These are phyloP conservation scores for Colletotrichum australisinense DNA, from an alignment of 2,329 filamentous ascomycete genomes.

Conservation along the genomic window DNA sequence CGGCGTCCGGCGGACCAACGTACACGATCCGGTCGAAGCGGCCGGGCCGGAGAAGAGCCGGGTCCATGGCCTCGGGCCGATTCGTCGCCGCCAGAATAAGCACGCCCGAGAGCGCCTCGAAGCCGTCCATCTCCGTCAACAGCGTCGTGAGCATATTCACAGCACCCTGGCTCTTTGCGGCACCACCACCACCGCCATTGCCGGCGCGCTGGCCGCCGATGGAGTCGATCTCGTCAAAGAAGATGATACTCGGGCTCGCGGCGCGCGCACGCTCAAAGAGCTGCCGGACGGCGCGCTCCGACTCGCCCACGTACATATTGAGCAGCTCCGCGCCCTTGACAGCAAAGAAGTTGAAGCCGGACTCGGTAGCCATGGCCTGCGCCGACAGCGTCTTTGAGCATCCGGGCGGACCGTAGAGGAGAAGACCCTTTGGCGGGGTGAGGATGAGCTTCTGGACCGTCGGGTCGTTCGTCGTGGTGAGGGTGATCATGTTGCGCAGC, in stretches of 20 bases:
- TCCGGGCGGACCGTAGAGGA: slow-evolving; percentile 92
- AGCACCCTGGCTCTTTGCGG: slow-evolving; percentile 54
- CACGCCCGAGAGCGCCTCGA: slow-evolving; percentile 85
- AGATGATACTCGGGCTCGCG: slow-evolving; percentile 90
- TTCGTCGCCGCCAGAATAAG: slow-evolving; percentile 93
- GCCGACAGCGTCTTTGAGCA: slow-evolving; percentile 95
- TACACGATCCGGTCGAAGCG: slow-evolving; percentile 88
- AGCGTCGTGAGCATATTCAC: slow-evolving; percentile 91
- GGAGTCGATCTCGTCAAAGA: slow-evolving; percentile 96
- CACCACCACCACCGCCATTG: slow-evolving; percentile 56
- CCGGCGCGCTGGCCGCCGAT: slow-evolving; percentile 71
- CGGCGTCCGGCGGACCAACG: slow-evolving; percentile 81
- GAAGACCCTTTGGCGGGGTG: slow-evolving; percentile 80
- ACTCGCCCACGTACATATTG: slow-evolving; percentile 97
- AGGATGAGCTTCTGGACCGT: slow-evolving; percentile 50
- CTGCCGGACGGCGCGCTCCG: slow-evolving; percentile 85
- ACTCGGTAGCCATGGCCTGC: slow-evolving; percentile 90
- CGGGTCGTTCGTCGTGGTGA: slow-evolving; percentile 47
- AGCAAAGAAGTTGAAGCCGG: slow-evolving; percentile 91
- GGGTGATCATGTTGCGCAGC: slow-evolving; percentile 62
- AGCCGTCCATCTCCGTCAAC: slow-evolving; percentile 95
- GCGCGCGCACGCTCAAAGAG: slow-evolving; percentile 87
- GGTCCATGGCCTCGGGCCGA: slow-evolving; percentile 85
- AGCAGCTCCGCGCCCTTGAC: slow-evolving; percentile 94
- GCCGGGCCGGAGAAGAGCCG: slow-evolving; percentile 86